phyloP scores from a whole-genome alignment of 805 yeast genomes.

The Candida hungchunana region DNA sequence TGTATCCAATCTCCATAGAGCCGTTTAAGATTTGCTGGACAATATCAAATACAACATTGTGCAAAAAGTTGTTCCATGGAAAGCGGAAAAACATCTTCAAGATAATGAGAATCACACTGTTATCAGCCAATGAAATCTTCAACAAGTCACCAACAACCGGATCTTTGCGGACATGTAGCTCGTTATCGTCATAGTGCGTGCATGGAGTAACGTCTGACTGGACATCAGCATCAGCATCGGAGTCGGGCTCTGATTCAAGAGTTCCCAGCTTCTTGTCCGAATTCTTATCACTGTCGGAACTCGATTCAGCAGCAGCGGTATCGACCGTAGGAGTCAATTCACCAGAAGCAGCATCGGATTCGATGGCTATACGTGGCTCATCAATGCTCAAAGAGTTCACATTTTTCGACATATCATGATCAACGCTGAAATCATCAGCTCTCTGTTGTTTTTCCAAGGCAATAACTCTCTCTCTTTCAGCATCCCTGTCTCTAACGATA shows the following conservation, averaged over 20 bases:
- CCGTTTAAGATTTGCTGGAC: constrained; percentile 94
- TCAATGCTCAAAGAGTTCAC: constrained; percentile 21
- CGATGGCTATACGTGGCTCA: constrained; percentile 1
- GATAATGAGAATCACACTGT: constrained; percentile 62
- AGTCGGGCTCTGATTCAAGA: constrained; percentile 1
- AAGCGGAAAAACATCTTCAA: constrained; percentile 70
- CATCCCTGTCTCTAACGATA: constrained; percentile 65
- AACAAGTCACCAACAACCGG: constrained; percentile 85
- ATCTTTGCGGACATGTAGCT: constrained; percentile 40
- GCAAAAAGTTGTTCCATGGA: constrained; percentile 97
- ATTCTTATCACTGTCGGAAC: too few relatives aligned
- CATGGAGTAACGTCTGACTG: too few relatives aligned
- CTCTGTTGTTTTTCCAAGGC: constrained; percentile 27
- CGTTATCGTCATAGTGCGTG: constrained; percentile 37
- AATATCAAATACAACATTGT: constrained; percentile 94
- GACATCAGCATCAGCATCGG: constrained; percentile 23
- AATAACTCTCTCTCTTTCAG: constrained; percentile 52
- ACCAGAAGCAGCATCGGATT: too few relatives aligned
- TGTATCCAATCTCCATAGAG: constrained; percentile 77
- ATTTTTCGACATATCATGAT: constrained; percentile 30
- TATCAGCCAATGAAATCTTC: constrained; percentile 78
- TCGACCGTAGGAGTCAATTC: not conserved
- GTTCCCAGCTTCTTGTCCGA: not conserved
- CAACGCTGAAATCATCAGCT: constrained; percentile 31
- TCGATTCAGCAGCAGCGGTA: too few relatives aligned